Evolutionary conservation across 805 yeast species (phyloP), one percentile per base, ranked within the genome.

Genomic region (Metschnikowia aberdeeniae): DNA sequence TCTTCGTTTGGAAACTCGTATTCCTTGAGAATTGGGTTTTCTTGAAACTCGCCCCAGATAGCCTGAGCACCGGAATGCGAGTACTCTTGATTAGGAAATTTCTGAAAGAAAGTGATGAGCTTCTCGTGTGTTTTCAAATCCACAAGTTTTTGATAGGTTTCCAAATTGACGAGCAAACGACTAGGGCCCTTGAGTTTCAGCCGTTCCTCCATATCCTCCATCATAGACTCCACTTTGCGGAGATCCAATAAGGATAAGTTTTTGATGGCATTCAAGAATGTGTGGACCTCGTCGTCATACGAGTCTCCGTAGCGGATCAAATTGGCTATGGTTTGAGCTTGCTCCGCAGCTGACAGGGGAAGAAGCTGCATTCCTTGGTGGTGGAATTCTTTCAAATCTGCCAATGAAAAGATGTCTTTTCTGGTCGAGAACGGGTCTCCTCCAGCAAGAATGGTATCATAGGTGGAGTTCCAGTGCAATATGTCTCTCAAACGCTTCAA

Each of bases 341-440:
- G 63, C 52, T 77, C 60, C 14, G 66, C 45, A 20, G 70, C 70
- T 10, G 69, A 58, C 5, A 34, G 36, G 1, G 67, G 59, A 30
- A 72, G 54, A 4, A 64, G 51, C 19, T 53, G 42, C 14, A 57
- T 34, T 4, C 75, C 75, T 10, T 50, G 49, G 1, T 54, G 49
- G 28, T 59, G 61, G 40, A 70, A 68, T 1, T 44, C 47, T 36
- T 50, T 48, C 34, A 72, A 52, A 40, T 70, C 60, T 1, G 46
- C 50, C 19, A 72, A 50, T 3, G 67, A 55, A 45, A 68, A 70
- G 2, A 64, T 59, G 32, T 61, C 66, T 34, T 67, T 68, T 43
- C 59, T 66, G 34, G 67, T 71, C 11, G 55, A 52, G 39, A 61
- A 66, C 1, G 75, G 76, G 46, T 70, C 74, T 3, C 65, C 70